Evolutionary conservation across 371 early-diverging fungal genomes (phyloP), one percentile per base, ranked within the genome.

Genomic region (Apophysomyces ossiformis): DNA sequence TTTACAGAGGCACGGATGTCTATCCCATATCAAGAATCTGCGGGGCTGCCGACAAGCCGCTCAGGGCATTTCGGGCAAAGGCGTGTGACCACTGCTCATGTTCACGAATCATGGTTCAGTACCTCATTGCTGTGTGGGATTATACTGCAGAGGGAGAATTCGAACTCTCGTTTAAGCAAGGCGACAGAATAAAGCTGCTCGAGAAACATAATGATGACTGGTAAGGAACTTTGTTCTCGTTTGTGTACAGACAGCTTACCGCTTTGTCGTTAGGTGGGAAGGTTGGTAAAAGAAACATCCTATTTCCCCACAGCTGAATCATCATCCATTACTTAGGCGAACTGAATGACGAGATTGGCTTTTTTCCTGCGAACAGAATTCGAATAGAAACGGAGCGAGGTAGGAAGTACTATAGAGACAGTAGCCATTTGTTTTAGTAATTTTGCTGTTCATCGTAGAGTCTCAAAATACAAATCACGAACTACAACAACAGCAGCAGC

Each of bases 171-270:
- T 82, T 82, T 45, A 75, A 71, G 57, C 74, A 82, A 68, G 82
- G 82, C 4, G 82, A 82, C 38, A 68, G 68, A 50, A 79, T 82
- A 44, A 77, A 75, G 41, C 58, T 82, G 32, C 60, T 82, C 5
- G 82, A 82, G 50, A 79, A 77, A 56, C 82, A 82, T 50, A 82
- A 82, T 60, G 82, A 82, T 58, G 82, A 82, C 63, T 82, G 82
- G 82, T 81, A 75, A 68, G 35, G n/a, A 45, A 8, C n/a, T 46
- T 41, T 6, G 13, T 56, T 2, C 15, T 65, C 60, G n/a, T 18
- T 13, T 37, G 47, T 44, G 15, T 58, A 9, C 38, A 37, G 37
- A 46, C 18, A 46, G 36, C 43, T 50, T 7, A 26, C 18, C 21
- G 44, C 18, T 59, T 37, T 44, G 26, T 21, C 13, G 44, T 32